A percentile compares a stretch with the other conserved stretches of the same genome.
These are phyloP conservation scores for Wickerhamomyces queroliae DNA, from an alignment of 805 yeast species.

Conservation along the genomic window DNA sequence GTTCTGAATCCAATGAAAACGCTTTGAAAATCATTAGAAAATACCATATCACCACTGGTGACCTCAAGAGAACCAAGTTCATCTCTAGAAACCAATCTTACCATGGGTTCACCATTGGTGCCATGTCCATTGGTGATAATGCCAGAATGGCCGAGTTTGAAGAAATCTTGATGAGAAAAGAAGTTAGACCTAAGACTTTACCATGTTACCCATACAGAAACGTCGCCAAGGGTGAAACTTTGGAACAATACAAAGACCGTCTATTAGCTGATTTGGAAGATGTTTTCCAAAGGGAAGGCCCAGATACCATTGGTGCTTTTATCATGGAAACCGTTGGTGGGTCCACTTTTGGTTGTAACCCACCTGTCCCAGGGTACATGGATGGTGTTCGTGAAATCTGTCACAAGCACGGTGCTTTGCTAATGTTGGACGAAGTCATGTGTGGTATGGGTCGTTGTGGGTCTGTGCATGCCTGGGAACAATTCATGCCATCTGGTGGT, in stretches of 20 bases:
- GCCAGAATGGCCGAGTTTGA: conserved; percentile 31
- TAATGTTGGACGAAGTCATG: conserved; percentile 51
- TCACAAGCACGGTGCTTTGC: conserved; percentile 43
- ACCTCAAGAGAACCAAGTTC: conserved; percentile 34
- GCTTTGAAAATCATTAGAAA: conserved; percentile 53
- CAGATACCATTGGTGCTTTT: conserved; percentile 37
- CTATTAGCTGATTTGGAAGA: conserved; percentile 36
- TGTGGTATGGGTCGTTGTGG: conserved; percentile 52
- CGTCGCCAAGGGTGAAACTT: conserved; percentile 26
- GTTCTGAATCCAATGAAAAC: conserved; percentile 63
- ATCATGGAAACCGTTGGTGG: conserved; percentile 42
- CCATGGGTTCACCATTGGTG: conserved; percentile 45
- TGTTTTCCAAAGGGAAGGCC: conserved; percentile 33
- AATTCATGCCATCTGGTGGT: conserved; percentile 28
- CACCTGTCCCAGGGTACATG: conserved; percentile 39
- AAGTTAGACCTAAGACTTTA: conserved; percentile 20
- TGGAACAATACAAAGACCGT: conserved; percentile 33
- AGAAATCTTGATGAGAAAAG: conserved; percentile 21
- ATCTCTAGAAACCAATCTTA: conserved; percentile 40
- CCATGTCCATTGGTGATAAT: conserved; percentile 35
- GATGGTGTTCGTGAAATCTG: conserved; percentile 40
- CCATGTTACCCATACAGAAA: conserved; percentile 26
- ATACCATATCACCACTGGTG: conserved; percentile 38
- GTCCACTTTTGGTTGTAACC: conserved; percentile 38
- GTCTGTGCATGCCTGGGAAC: conserved; percentile 40